Percentiles rank a stretch among this genome's conserved stretches.
These are phyloP conservation scores for Solioccasus polychromus DNA, from an alignment of 768 basidiomycete species.

Conservation along the genomic window DNA sequence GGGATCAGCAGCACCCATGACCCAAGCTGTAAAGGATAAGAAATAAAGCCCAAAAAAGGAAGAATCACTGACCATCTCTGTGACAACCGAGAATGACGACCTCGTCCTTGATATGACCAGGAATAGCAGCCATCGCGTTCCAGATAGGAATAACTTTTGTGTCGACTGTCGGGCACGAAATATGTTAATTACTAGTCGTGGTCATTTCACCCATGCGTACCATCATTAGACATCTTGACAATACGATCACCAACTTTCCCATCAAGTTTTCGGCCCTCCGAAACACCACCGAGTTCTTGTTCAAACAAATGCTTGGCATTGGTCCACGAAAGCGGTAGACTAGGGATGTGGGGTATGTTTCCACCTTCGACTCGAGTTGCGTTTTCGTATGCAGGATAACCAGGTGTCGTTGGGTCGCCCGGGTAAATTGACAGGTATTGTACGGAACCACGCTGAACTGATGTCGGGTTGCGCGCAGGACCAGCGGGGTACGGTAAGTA, in stretches of 20 bases:
- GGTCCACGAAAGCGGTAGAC: slow-evolving; percentile 82
- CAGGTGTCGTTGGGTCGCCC: slow-evolving; percentile 84
- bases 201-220: slow-evolving; percentile 26
- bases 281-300: slow-evolving; percentile 45
- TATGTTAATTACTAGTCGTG: background rate
- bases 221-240: slow-evolving; percentile 53
- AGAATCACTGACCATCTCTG: slow-evolving; percentile 63
- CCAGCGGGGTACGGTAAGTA: slow-evolving; percentile 72
- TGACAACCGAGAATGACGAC: slow-evolving; percentile 84
- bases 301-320: slow-evolving; percentile 73
- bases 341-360: slow-evolving; percentile 74
- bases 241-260: slow-evolving; percentile 47
- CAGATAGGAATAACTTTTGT: slow-evolving; percentile 83
- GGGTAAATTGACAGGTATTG: slow-evolving; percentile 64
- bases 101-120: slow-evolving; percentile 79
- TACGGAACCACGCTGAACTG: slow-evolving; percentile 84
- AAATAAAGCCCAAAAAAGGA: background rate
- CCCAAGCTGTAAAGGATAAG: slow-evolving; percentile 26
- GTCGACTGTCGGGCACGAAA: slow-evolving; percentile 46
- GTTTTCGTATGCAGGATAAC: slow-evolving; percentile 81
- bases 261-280: slow-evolving; percentile 40
- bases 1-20: slow-evolving; percentile 54
- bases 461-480: slow-evolving; percentile 79
- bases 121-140: slow-evolving; percentile 84
- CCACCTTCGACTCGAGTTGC: slow-evolving; percentile 57